phyloP scores from a whole-genome alignment of 768 basidiomycete genomes.

The Mycena rebaudengoi region DNA sequence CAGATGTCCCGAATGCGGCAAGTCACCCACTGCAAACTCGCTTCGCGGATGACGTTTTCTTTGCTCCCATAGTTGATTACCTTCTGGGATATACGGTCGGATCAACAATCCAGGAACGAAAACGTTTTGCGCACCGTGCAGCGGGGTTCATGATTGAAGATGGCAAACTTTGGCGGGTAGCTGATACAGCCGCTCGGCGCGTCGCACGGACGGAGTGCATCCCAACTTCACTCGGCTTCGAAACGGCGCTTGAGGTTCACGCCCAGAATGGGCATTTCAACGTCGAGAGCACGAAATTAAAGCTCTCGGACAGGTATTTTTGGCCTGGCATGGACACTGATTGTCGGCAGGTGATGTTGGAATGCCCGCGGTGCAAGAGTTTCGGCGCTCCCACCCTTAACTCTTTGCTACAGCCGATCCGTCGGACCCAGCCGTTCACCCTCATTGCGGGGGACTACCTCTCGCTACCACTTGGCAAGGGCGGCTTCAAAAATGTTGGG shows the following conservation, averaged over 20 bases:
- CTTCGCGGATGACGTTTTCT: constrained; percentile 26
- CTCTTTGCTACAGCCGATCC: constrained; percentile 39
- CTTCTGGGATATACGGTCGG: constrained; percentile 18
- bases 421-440: constrained; percentile 35
- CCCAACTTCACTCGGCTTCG: constrained; percentile 13
- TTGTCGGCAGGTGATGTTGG: constrained; percentile 26
- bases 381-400: constrained; percentile 33
- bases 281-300: constrained; percentile 31
- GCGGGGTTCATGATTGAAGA: constrained; percentile 16
- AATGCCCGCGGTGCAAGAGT: constrained; percentile 36
- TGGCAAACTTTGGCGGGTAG: constrained; percentile 22
- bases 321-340: constrained; percentile 31
- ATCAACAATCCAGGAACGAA: constrained; percentile 5
- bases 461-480: constrained; percentile 32
- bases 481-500: constrained; percentile 28
- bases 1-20: too few relatives aligned
- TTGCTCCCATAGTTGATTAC: constrained; percentile 11
- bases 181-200: constrained; percentile 1
- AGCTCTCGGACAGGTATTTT: constrained; percentile 23
- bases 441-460: constrained; percentile 40
- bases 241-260: constrained; percentile 7
- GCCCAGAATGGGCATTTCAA: constrained; percentile 32
- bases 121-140: constrained; percentile 1
- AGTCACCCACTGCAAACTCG: constrained; percentile 9
- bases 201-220: constrained; percentile 11